phyloP scores from a whole-genome alignment of 768 basidiomycete species.

The Saitozyma podzolica region DNA sequence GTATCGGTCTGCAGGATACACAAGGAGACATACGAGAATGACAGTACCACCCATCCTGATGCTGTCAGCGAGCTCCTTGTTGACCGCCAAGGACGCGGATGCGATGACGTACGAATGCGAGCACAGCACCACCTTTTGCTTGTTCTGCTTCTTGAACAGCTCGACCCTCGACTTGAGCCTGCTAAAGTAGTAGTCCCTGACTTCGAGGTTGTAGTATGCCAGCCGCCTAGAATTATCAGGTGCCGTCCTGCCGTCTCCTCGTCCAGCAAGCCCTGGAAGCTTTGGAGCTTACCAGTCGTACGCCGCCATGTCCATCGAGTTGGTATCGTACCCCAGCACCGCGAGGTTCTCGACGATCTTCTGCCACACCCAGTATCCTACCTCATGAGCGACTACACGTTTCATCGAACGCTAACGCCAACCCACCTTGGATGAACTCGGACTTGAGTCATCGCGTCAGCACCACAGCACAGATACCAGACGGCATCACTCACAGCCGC shows the following conservation, averaged over 20 bases:
- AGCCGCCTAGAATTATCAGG: slow-evolving; percentile 33
- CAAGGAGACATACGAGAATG: slow-evolving; percentile 26
- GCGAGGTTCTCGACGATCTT: slow-evolving; percentile 85
- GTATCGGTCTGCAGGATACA: neutral
- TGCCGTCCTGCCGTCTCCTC: neutral
- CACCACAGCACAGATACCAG: neutral
- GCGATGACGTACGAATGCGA: slow-evolving; percentile 57
- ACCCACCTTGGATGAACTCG: slow-evolving; percentile 46
- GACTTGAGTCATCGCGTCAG: slow-evolving; percentile 19
- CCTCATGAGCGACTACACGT: slow-evolving; percentile 14
- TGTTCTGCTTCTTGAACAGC: slow-evolving; percentile 69
- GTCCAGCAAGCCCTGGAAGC: no score
- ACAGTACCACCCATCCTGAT: slow-evolving; percentile 52
- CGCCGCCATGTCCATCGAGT: slow-evolving; percentile 51
- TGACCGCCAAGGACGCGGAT: no score
- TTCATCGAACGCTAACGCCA: neutral
- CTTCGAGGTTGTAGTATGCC: slow-evolving; percentile 80
- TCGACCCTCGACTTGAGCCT: slow-evolving; percentile 77
- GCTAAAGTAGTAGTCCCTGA: slow-evolving; percentile 54
- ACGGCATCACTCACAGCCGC: slow-evolving; percentile 68
- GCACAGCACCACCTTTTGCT: slow-evolving; percentile 72
- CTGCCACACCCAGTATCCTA: slow-evolving; percentile 93
- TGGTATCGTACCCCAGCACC: slow-evolving; percentile 81
- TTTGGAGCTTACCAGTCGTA: slow-evolving; percentile 74
- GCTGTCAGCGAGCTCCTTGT: slow-evolving; percentile 9